A percentile compares a stretch with the other conserved stretches of the same genome.
Conservation (phyloP, 352 stramenopile genomes). For the Phytophthora syringae region DNA sequence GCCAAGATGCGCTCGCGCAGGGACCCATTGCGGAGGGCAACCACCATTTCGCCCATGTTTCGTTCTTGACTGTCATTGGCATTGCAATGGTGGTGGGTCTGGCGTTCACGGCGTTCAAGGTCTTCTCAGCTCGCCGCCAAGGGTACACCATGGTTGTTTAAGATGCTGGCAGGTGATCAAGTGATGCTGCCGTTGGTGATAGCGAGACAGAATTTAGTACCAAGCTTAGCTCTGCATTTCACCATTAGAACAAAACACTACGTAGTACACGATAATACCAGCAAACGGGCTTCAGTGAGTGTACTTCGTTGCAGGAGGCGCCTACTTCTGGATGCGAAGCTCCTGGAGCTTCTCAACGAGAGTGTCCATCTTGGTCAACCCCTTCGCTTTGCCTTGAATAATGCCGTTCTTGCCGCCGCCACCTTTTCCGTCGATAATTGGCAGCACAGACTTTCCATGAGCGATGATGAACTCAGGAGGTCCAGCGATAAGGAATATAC, state of each 20-base stretch:
- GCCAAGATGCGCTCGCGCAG: constrained; percentile 17
- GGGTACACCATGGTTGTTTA: constrained; percentile 57
- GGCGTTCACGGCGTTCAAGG: constrained; percentile 62
- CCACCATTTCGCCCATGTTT: constrained; percentile 25
- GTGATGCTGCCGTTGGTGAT: background rate
- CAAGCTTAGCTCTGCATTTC: constrained; percentile 5
- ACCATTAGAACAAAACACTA: constrained; percentile 25
- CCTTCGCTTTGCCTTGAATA: constrained; percentile 83
- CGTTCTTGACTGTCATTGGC: constrained; percentile 52
- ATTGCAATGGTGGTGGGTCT: constrained; percentile 51
- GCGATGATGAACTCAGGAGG: constrained; percentile 57
- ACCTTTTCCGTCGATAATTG: constrained; percentile 76
- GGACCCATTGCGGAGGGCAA: constrained; percentile 6
- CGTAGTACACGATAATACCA: too few relatives aligned
- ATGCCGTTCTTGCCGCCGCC: constrained; percentile 77
- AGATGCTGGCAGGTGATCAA: constrained; percentile 5
- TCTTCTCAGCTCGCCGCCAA: constrained; percentile 50
- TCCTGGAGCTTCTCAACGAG: constrained; percentile 54
- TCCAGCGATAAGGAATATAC: constrained; percentile 74
- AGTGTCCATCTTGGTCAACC: constrained; percentile 51
- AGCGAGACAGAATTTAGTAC: constrained; percentile 17
- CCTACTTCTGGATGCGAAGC: constrained; percentile 42
- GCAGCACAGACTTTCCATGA: constrained; percentile 60
- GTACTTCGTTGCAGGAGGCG: too few relatives aligned
- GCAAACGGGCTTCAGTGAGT: too few relatives aligned